Conservation (phyloP, 257 asterid species). For the Solanum lycopersicoides region DNA sequence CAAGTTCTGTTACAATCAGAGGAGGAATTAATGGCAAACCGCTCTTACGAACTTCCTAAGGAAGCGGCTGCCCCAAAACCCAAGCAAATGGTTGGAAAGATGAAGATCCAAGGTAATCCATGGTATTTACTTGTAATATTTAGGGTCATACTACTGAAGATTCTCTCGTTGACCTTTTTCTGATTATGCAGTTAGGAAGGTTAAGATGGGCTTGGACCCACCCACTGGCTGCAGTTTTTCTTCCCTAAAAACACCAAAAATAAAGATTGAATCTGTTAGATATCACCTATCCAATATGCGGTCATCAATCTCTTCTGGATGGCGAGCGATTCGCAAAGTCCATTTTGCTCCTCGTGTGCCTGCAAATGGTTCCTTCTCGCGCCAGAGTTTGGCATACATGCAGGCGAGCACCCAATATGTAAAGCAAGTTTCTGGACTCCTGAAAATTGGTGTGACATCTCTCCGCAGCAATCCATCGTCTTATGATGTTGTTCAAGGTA, state of each 20-base stretch:
- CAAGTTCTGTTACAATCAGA: constrained; percentile 38
- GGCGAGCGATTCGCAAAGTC: constrained; percentile 30
- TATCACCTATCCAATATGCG: constrained; percentile 17
- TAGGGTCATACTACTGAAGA: neutral
- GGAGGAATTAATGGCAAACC: constrained; percentile 40
- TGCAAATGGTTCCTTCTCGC: constrained; percentile 35
- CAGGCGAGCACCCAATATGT: constrained; percentile 34
- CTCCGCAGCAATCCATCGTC: constrained; percentile 40
- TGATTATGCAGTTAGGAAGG: constrained; percentile 32
- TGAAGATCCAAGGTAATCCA: constrained; percentile 41
- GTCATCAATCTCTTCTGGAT: constrained; percentile 30
- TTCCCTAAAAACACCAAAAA: constrained; percentile 28
- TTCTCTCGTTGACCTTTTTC: neutral
- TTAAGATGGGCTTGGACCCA: constrained; percentile 35
- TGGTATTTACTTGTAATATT: neutral
- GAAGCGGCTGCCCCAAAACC: constrained; percentile 36
- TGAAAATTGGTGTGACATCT: constrained; percentile 41
- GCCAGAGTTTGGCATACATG: constrained; percentile 40
- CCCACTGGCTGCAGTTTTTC: constrained; percentile 35
- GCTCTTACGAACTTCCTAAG: constrained; percentile 26
- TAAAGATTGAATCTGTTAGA: constrained; percentile 22
- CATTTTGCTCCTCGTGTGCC: constrained; percentile 28
- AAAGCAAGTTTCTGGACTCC: constrained; percentile 47
- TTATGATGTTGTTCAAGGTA: constrained; percentile 34
- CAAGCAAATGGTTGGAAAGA: constrained; percentile 47